Base-by-base conservation (phyloP, 352 stramenopile species). In the Globisporangium lucens region DNA sequence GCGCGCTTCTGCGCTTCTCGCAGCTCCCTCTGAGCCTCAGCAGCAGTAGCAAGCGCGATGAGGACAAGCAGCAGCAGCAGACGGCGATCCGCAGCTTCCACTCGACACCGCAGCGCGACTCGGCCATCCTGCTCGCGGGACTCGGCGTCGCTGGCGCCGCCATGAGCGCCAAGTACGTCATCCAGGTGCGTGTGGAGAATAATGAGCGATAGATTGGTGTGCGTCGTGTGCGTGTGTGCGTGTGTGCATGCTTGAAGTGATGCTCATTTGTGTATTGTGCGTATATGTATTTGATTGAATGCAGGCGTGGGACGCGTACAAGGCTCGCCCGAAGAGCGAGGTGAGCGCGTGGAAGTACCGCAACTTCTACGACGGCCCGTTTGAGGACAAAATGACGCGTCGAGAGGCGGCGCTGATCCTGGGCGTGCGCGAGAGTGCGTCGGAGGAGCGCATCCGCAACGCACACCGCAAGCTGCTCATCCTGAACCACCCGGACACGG, bases 401-500 rank as follows among this genome's bases (percentile, higher is more conserved):
- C 88, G 97, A 36, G 98, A 99, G 79, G 98, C 98, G n/a, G 97
- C 98, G 22, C 80, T 99, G 43, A 99, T 99, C 76, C 77, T 99
- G 35, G 98, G 98, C 56, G 97, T 99, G 46, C 83, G 91, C n/a
- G 97, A 99, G 81, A 98, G 89, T 64, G 94, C 95, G 43, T 95
- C 89, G 0, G 68, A 89, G 46, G 91, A 99, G 78, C 90, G 97
- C 61, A 98, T 99, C 68, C 98, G 98, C 75, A 98, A 99, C 65
- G 97, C 97, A 30, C 98, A 99, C 82, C 90, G 97, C 41, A 98
- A 98, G 75, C 83, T 99, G 43, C 76, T 99, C 27, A 97, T 99
- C 71, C 80, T 99, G 60, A 99, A 99, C 82, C 98, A 99, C 83
- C 98, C 98, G 24, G 98, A 99, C 87, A 99, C 95, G 56, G 98